These are phyloP conservation scores for Coemansia reversa DNA, from an alignment of 192 early-diverging fungal species.

Conservation along the genomic window DNA sequence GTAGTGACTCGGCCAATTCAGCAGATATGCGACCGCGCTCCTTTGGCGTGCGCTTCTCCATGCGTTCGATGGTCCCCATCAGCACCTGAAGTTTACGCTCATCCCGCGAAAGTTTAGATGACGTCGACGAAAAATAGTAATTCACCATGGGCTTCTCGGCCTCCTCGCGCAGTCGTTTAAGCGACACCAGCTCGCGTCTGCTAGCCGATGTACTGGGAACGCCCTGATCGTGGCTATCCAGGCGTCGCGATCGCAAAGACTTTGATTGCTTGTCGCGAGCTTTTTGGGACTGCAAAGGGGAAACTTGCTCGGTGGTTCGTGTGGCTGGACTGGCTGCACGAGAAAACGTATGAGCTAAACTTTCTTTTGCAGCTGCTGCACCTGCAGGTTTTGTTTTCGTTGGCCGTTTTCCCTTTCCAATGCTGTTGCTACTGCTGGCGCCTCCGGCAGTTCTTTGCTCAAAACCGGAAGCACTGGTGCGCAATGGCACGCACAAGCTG, in stretches of 20 bases:
- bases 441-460: not conserved
- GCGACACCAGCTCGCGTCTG: conserved; percentile 25
- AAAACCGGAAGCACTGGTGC: not conserved
- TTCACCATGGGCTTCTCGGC: conserved; percentile 47
- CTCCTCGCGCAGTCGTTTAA: conserved; percentile 38
- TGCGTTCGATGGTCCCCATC: conserved; percentile 60
- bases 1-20: conserved; percentile 17
- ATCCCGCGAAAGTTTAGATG: conserved; percentile 60
- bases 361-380: not conserved
- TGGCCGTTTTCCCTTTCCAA: conserved; percentile 17
- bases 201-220: not conserved
- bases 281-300: not conserved
- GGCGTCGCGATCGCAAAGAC: not conserved
- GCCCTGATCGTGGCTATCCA: not conserved
- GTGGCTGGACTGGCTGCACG: not conserved
- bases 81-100: conserved; percentile 68
- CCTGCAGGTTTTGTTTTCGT: not conserved
- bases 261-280: not conserved
- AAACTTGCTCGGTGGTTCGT: not conserved
- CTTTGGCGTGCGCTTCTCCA: conserved; percentile 60
- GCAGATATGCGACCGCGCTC: conserved; percentile 20
- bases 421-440: not conserved
- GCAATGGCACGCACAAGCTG: not conserved
- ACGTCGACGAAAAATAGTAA: conserved; percentile 46
- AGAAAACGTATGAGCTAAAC: not conserved